Evolutionary conservation across 1,139 yeast genomes (phyloP), one percentile per base, ranked within the genome.

Genomic region (Blastobotrys apis): DNA sequence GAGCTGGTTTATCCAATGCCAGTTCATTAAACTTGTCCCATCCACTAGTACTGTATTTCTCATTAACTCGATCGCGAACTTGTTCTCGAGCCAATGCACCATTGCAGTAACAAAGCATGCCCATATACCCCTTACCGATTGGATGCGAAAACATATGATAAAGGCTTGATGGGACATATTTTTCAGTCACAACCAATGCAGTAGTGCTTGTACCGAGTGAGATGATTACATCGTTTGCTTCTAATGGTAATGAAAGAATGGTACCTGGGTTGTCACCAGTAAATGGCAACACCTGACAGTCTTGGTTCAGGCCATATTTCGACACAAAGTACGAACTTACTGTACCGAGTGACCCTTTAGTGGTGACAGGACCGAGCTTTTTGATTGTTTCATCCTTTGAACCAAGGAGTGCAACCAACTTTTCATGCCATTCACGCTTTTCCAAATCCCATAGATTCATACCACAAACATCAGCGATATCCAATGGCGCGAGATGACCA

Each of bases 261-360:
- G 97, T 88, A 1, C 95, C 95, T 47, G 90, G 74, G 60, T 88
- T 88, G 63, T 88, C 97, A 23, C 97, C 97, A 0, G 97, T 88
- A 56, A 87, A 84, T 1, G 76, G 68, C 55, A 76, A 80, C 13
- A 85, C 70, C 35, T 68, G 66, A 56, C 95, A 80, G 13, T 72
- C 61, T 2, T 54, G 3, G 2, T 66, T 48, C 50, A 85, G 77
- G 0, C 88, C 90, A 60, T 81, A 88, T 55, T 75, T 81, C 9
- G 69, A 50, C 12, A 72, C 74, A 58, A 82, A 85, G 63, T 86
- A 88, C 0, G 60, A 31, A 0, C 84, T 71, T 33, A 87, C 73
- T 0, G 48, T 32, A 1, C 83, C 82, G 47, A 60, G 45, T 9
- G 41, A 27, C 27, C 23, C 16, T 55, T 54, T 57, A 1, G 47